phyloP scores from a whole-genome alignment of 352 stramenopile genomes.

The Halophytophthora batemanensis region DNA sequence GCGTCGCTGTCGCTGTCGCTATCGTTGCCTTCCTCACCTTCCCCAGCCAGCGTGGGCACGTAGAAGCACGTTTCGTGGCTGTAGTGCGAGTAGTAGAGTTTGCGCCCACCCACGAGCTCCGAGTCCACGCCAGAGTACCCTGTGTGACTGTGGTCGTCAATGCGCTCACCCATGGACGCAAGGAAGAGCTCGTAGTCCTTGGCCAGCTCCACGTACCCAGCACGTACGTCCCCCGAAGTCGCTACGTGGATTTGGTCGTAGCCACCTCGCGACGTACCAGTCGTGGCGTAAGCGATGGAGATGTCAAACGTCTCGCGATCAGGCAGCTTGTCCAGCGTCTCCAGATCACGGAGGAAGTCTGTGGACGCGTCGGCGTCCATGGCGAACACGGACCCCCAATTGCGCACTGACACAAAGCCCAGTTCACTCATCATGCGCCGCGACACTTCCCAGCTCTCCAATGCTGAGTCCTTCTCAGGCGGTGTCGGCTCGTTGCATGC shows the following conservation, averaged over 20 bases:
- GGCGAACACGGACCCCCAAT: constrained; percentile 80
- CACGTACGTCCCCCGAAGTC: constrained; percentile 43
- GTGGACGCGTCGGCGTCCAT: constrained; percentile 53
- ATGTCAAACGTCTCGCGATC: constrained; percentile 84
- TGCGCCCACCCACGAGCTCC: constrained; percentile 34
- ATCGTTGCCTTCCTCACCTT: constrained; percentile 27
- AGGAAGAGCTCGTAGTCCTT: constrained; percentile 78
- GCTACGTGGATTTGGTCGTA: constrained; percentile 76
- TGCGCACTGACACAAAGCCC: constrained; percentile 79
- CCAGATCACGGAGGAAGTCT: constrained; percentile 61
- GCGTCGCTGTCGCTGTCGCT: constrained; percentile 35
- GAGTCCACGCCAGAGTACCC: constrained; percentile 50
- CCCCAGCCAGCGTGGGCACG: constrained; percentile 64
- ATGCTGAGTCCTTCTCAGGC: constrained; percentile 47
- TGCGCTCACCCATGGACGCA: constrained; percentile 54
- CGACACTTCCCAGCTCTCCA: constrained; percentile 72
- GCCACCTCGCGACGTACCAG: constrained; percentile 59
- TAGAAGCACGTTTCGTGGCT: constrained; percentile 80
- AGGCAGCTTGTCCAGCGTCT: constrained; percentile 69
- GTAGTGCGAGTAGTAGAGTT: constrained; percentile 79
- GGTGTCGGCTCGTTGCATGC: constrained; percentile 39
- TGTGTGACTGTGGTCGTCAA: constrained; percentile 37
- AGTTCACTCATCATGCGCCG: constrained; percentile 83
- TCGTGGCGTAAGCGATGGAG: constrained; percentile 69
- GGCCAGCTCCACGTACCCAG: constrained; percentile 38